Base-by-base conservation (phyloP, 768 basidiomycete species). In the Mycena venus region DNA sequence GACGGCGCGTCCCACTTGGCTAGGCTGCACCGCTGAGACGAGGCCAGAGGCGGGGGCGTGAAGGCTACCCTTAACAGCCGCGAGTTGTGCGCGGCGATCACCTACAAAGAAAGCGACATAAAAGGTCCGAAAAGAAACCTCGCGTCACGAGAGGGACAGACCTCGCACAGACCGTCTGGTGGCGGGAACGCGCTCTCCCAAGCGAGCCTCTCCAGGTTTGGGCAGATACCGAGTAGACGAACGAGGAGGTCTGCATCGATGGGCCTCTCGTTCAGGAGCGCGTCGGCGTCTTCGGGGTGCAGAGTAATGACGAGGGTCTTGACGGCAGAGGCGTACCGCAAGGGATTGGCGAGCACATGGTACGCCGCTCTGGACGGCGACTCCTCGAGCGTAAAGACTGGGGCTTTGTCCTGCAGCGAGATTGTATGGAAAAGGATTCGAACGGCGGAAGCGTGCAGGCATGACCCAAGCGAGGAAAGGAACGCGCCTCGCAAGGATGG, bases 81-180 rank as follows among this genome's bases (percentile, higher is more conserved):
- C 31, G 78, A 66, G 69, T 79, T 81, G 60, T 76, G 64, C 7
- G 71, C 38, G n/a, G 66, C 74, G 61, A 85, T 75, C 27, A 77
- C 72, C 82, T 81, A 64, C 36, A 3, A 25, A 34, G 23, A 72
- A 61, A 59, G 25, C 29, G 21, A 29, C 38, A 44, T 74, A 49
- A 62, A 34, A 56, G 36, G 44, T 32, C 32, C n/a, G 34, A 31
- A 8, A 9, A 15, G 32, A n/a, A 47, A 25, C 21, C 27, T 40
- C 29, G n/a, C 25, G 47, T 17, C 27, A 32, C 12, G 19, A 66
- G 36, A 32, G 65, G 25, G 31, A 79, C 80, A 62, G 23, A 85
- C 84, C 80, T 86, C 85, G 74, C 82, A 84, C 21, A 86, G 31
- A 9, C 85, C 84, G 76, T 86, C 85, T 12, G 85, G 84, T 8